Conservation (phyloP, 768 basidiomycete genomes). For the Pisolithus orientalis region DNA sequence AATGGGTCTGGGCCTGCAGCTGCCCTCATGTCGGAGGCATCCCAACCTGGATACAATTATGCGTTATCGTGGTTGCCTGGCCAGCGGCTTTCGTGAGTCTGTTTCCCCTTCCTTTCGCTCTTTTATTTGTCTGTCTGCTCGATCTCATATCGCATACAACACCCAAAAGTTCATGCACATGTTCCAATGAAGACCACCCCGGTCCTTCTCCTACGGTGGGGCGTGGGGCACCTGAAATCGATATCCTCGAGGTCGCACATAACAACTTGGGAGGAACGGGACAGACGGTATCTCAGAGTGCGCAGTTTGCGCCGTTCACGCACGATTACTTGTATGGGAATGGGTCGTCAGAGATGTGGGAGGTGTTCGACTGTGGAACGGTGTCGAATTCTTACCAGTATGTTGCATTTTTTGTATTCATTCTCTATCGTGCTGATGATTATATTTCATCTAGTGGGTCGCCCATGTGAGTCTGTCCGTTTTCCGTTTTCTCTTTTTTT, state of each 20-base stretch:
- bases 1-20: constrained; percentile 52
- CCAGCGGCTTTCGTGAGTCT: constrained; percentile 64
- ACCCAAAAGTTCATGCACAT: constrained; percentile 60
- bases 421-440: neutral
- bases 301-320: constrained; percentile 63
- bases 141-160: too few relatives aligned
- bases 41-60: constrained; percentile 45
- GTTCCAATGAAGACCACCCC: constrained; percentile 69
- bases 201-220: constrained; percentile 52
- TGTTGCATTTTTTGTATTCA: constrained; percentile 20
- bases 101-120: neutral
- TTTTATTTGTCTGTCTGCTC: neutral
- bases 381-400: constrained; percentile 36
- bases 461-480: neutral
- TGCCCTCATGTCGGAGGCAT: constrained; percentile 47
- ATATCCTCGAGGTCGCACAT: constrained; percentile 71
- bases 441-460: neutral
- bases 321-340: constrained; percentile 37
- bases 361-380: constrained; percentile 31
- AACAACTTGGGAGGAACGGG: constrained; percentile 42
- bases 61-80: constrained; percentile 72
- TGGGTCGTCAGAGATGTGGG: constrained; percentile 27
- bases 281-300: constrained; percentile 65
- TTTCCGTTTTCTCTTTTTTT: too few relatives aligned
- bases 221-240: constrained; percentile 78